A percentile compares a stretch with the other conserved stretches of the same genome.
Conservation (phyloP, 441 rosid species). For the Populus tomentosa region DNA sequence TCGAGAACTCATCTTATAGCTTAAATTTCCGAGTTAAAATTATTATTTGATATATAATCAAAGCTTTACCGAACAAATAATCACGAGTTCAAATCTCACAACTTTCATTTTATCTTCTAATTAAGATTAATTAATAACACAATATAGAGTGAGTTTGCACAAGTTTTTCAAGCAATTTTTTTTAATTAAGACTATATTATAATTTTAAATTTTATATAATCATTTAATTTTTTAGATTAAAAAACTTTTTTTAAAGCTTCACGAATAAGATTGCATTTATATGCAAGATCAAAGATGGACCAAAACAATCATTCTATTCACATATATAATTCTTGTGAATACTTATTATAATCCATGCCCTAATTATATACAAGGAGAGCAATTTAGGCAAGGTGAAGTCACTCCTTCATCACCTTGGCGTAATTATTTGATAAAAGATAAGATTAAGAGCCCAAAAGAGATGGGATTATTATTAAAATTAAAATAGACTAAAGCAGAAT, state of each 20-base stretch:
- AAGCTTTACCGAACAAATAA: no score
- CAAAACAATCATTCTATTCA: neutral
- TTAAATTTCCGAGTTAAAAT: no score
- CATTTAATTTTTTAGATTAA: no score
- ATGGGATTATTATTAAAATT: no score
- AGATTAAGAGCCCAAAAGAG: no score
- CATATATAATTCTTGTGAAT: neutral
- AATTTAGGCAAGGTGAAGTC: neutral
- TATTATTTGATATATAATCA: no score
- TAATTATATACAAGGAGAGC: neutral
- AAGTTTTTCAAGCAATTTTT: no score
- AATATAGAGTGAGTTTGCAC: no score
- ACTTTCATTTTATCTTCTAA: no score
- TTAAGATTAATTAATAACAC: no score
- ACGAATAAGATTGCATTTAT: neutral
- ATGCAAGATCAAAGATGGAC: neutral
- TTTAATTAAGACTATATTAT: no score
- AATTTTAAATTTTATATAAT: fast-evolving
- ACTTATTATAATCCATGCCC: neutral
- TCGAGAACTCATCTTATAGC: no score
- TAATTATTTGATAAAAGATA: neutral
- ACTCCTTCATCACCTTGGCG: neutral
- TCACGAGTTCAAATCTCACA: fast-evolving
- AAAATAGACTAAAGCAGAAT: neutral
- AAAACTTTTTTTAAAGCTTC: fast-evolving